Evolutionary conservation across 805 yeast species (phyloP).

Genomic region (Vanderwaltozyma verrucispora): DNA sequence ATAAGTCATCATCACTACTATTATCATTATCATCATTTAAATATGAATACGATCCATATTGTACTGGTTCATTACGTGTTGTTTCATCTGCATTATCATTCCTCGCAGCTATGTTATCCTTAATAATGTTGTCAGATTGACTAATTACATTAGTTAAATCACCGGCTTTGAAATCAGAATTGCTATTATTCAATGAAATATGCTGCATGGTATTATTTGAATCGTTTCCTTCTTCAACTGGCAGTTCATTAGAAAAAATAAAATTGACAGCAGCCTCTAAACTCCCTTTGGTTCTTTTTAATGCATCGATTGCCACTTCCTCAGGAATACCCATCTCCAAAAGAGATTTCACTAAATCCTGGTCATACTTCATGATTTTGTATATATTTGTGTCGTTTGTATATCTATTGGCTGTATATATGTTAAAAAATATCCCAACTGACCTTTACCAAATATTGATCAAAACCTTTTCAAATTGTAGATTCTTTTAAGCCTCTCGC

Average conservation of each 20-base stretch:
- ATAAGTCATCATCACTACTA: conserved; percentile 1
- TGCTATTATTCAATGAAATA: too few species aligned
- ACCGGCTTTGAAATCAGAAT: conserved; percentile 1
- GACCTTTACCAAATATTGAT: too few species aligned
- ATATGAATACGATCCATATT: neutral
- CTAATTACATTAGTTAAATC: conserved; percentile 3
- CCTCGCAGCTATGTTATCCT: neutral
- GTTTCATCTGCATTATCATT: neutral
- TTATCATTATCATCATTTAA: neutral
- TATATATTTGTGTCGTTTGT: too few species aligned
- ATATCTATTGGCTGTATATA: too few species aligned
- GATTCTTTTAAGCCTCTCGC: too few species aligned
- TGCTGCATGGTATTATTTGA: too few species aligned
- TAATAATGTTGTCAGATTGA: neutral
- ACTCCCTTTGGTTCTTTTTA: conserved; percentile 40
- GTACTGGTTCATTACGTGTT: neutral
- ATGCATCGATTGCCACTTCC: conserved; percentile 52
- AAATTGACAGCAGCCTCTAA: conserved; percentile 52
- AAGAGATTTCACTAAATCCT: conserved; percentile 39
- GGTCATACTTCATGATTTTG: neutral
- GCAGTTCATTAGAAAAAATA: conserved; percentile 21
- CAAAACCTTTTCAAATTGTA: too few species aligned
- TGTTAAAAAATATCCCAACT: too few species aligned
- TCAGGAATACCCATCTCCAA: conserved; percentile 62
- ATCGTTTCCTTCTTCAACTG: conserved; percentile 2